Evolutionary conservation across 2,329 filamentous ascomycete genomes (phyloP).

Genomic region (Exophiala calicioides): DNA sequence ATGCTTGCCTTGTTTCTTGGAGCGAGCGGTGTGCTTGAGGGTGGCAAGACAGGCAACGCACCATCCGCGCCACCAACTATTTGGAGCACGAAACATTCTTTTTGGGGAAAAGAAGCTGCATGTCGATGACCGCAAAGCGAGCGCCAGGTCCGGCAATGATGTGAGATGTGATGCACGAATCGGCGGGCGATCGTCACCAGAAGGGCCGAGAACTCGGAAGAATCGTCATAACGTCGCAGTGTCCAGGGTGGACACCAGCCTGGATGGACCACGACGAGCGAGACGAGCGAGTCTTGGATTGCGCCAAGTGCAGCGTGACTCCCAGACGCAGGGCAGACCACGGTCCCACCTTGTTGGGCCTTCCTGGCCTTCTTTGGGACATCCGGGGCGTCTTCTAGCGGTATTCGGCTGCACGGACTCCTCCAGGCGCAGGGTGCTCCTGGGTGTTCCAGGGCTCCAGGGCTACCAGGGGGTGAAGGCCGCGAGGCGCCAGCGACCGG

Average conservation of each 20-base stretch:
- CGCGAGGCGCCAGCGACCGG: no score
- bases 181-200: slow-evolving; percentile 13
- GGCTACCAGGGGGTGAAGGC: no score
- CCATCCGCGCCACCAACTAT: slow-evolving; percentile 10
- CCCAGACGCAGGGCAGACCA: no score
- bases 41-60: slow-evolving; percentile 2
- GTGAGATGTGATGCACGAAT: slow-evolving; percentile 6
- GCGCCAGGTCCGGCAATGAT: background rate
- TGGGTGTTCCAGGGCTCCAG: no score
- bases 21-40: background rate
- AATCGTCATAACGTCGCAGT: slow-evolving; percentile 22
- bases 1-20: no score
- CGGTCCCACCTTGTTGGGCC: slow-evolving; percentile 7
- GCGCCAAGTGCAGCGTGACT: no score
- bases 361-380: no score
- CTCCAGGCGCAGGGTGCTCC: no score
- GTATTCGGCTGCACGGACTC: slow-evolving; percentile 6
- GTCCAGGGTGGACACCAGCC: slow-evolving; percentile 8
- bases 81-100: slow-evolving; percentile 6
- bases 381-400: slow-evolving; percentile 18
- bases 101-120: background rate
- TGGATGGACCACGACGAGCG: no score
- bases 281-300: no score
- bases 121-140: background rate
- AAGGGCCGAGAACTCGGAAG: slow-evolving; percentile 24